phyloP scores from a whole-genome alignment of 129 eudicot species.

The Pulicaria dysenterica region DNA sequence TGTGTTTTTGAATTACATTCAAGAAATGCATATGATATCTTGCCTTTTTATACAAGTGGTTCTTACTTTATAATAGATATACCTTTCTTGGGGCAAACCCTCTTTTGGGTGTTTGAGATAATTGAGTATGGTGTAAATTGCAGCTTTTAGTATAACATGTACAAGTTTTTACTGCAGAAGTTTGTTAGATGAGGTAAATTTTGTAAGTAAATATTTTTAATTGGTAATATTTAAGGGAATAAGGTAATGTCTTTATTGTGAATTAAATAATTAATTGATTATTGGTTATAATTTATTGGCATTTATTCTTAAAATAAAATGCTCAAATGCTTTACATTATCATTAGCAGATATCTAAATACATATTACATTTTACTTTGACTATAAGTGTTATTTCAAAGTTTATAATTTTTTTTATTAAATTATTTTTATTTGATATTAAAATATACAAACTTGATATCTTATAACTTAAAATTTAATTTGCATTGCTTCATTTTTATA shows the following conservation, averaged over 20 bases:
- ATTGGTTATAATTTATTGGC: too few relatives aligned
- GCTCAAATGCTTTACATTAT: too few relatives aligned
- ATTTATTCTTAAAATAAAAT: too few relatives aligned
- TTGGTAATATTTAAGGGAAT: not conserved
- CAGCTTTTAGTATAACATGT: conserved; percentile 26
- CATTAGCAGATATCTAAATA: too few relatives aligned
- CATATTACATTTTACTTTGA: too few relatives aligned
- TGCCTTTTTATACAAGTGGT: conserved; percentile 27
- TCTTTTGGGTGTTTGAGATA: conserved; percentile 22
- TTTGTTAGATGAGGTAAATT: conserved; percentile 4
- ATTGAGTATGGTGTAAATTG: conserved; percentile 24
- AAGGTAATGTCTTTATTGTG: not conserved
- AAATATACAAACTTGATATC: too few relatives aligned
- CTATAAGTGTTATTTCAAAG: too few relatives aligned
- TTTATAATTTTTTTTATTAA: too few relatives aligned
- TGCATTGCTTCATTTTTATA: too few relatives aligned
- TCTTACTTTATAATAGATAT: conserved; percentile 20
- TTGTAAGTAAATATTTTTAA: conserved; percentile 5
- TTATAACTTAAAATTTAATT: too few relatives aligned
- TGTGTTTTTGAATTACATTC: conserved; percentile 22
- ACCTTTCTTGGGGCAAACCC: conserved; percentile 33
- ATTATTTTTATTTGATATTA: too few relatives aligned
- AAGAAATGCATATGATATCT: conserved; percentile 13
- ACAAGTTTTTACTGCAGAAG: conserved; percentile 1
- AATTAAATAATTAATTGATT: too few relatives aligned